Conservation (phyloP, 768 basidiomycete genomes). For the Leucocoprinus leucothites region DNA sequence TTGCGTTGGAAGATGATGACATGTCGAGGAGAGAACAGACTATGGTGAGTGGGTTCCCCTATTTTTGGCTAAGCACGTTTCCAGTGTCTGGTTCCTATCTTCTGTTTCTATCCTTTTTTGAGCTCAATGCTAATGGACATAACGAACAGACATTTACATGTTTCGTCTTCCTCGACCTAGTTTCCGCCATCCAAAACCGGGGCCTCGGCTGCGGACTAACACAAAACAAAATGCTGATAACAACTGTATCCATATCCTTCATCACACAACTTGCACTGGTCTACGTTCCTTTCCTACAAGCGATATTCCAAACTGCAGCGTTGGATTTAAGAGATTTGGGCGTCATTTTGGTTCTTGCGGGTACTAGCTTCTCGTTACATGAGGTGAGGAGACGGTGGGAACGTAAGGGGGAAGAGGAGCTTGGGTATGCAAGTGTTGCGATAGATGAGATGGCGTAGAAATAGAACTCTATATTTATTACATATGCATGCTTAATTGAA, state of each 20-base stretch:
- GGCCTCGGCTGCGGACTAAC: slow-evolving; percentile 81
- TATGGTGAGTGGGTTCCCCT: slow-evolving; percentile 60
- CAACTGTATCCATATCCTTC: slow-evolving; percentile 85
- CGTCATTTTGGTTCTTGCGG: slow-evolving; percentile 67
- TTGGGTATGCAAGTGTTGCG: slow-evolving; percentile 41
- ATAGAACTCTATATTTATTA: too few relatives aligned
- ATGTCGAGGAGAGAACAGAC: slow-evolving; percentile 91
- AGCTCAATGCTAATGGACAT: too few relatives aligned
- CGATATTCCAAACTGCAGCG: slow-evolving; percentile 91
- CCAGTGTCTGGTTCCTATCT: too few relatives aligned
- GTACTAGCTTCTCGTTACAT: slow-evolving; percentile 64
- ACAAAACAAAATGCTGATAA: slow-evolving; percentile 86
- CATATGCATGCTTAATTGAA: too few relatives aligned
- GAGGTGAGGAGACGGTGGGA: slow-evolving; percentile 81
- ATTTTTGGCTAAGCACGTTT: too few relatives aligned
- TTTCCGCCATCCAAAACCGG: slow-evolving; percentile 92
- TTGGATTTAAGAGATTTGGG: slow-evolving; percentile 65
- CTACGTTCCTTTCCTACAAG: slow-evolving; percentile 89
- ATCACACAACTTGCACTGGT: slow-evolving; percentile 81
- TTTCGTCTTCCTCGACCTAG: slow-evolving; percentile 96
- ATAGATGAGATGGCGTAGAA: slow-evolving; percentile 60
- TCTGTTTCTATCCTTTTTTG: too few relatives aligned
- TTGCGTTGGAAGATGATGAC: slow-evolving; percentile 78
- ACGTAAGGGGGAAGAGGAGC: slow-evolving; percentile 52
- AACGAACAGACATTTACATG: slow-evolving; percentile 89